Evolutionary conservation across 2,329 filamentous ascomycete genomes (phyloP), one percentile per base, ranked within the genome.

Genomic region (Calycina marina): DNA sequence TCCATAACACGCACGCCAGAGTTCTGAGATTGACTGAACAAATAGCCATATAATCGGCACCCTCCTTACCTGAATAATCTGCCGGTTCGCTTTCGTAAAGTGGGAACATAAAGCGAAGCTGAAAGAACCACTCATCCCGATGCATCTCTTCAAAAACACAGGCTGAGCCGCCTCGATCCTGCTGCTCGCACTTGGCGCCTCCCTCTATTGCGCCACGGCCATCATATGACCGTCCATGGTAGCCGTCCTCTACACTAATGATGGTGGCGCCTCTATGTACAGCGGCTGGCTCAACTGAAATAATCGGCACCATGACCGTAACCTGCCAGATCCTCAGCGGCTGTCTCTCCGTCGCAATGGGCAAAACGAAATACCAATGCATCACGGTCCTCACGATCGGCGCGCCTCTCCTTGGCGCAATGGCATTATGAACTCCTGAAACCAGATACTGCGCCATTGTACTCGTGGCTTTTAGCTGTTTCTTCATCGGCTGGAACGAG

Each of bases 161-260:
- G 42, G 37, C 13, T 54, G 52, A 47, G 47, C 49, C 16, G 48
- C 53, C 5, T 46, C 47, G 6, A 48, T 49, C 13, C 41, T 56
- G 18, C 37, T 54, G 14, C 48, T 48, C 6, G 52, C 52, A 12
- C 42, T 57, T 3, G 55, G 53, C 12, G 54, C 55, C 9, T 52
- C 49, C 26, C 47, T 56, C 10, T 57, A 57, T 43, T 58, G 56
- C 33, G 55, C 51, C 30, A 50, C 56, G 25, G 51, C 53, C 18
- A 50, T 58, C 12, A 46, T 58, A 9, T 58, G 54, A 54, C 55
- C 55, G 1, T 40, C 42, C 13, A 54, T 55, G 48, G 49, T 56
- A 4, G 35, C 31, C 3, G 32, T 33, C 17, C 35, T 37, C 29
- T 39, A 32, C 27, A 28, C 36, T n/a, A 29, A 24, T 13, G 6